Percentiles rank a stretch among this genome's conserved stretches.
phyloP scores from a whole-genome alignment of 805 yeast species.

The Grigorovia transvaalensis region DNA sequence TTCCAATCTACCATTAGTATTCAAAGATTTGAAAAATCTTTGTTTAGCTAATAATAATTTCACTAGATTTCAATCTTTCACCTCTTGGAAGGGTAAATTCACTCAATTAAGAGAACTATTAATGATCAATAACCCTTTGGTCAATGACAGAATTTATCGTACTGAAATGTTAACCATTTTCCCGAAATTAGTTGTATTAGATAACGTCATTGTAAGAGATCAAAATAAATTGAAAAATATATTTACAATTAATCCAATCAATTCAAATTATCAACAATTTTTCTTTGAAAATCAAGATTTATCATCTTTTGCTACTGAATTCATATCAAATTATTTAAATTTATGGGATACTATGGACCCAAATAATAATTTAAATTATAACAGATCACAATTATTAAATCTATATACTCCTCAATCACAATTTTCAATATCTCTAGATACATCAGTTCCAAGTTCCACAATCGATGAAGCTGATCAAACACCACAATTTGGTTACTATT shows the following conservation, averaged over 20 bases:
- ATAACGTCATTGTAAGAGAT: constrained; percentile 70
- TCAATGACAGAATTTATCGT: constrained; percentile 38
- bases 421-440: constrained; percentile 71
- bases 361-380: constrained; percentile 18
- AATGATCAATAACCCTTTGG: constrained; percentile 66
- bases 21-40: constrained; percentile 66
- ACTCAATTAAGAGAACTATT: constrained; percentile 63
- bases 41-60: constrained; percentile 73
- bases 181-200: constrained; percentile 69
- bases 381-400: constrained; percentile 56
- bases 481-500: constrained; percentile 54
- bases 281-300: constrained; percentile 76
- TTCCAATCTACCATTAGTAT: constrained; percentile 58
- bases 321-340: constrained; percentile 62
- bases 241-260: constrained; percentile 34
- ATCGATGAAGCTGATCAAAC: constrained; percentile 27
- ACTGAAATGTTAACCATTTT: constrained; percentile 58
- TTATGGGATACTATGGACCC: constrained; percentile 52
- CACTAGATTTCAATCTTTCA: constrained; percentile 46
- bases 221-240: constrained; percentile 47
- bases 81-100: constrained; percentile 69
- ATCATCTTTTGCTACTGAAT: constrained; percentile 61
- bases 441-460: constrained; percentile 48
- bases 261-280: constrained; percentile 48
- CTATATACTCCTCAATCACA: constrained; percentile 78